Percentiles rank a stretch among this genome's conserved stretches.
Conservation (phyloP, 2,329 filamentous ascomycete species). For the Colletotrichum nymphaeae region DNA sequence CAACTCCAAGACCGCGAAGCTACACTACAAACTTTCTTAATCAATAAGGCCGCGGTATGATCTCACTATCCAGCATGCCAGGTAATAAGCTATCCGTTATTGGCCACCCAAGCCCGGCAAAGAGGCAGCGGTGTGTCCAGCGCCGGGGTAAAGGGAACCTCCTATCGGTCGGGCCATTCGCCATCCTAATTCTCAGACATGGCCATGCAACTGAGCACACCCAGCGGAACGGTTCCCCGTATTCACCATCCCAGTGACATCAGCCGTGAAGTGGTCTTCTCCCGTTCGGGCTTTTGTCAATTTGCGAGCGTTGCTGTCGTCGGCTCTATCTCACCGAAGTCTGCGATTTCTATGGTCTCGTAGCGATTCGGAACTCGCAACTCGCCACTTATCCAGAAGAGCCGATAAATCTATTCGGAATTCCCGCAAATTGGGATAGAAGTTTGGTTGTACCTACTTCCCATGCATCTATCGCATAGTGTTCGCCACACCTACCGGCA, state of each 20-base stretch:
- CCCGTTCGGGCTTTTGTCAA: background rate
- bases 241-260: slow-evolving; percentile 22
- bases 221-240: slow-evolving; percentile 31
- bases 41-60: background rate
- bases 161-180: slow-evolving; percentile 21
- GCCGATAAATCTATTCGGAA: background rate
- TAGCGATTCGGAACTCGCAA: background rate
- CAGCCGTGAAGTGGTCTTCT: slow-evolving; percentile 4
- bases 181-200: slow-evolving; percentile 20
- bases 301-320: background rate
- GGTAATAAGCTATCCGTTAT: slow-evolving; percentile 1
- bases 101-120: background rate
- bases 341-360: slow-evolving; percentile 8
- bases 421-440: background rate
- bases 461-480: background rate
- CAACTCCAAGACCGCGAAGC: background rate
- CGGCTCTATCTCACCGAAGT: background rate
- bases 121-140: slow-evolving; percentile 23
- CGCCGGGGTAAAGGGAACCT: slow-evolving; percentile 5
- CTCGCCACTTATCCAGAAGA: background rate
- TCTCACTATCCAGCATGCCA: slow-evolving; percentile 19
- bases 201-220: slow-evolving; percentile 16
- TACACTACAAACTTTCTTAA: slow-evolving; percentile 10
- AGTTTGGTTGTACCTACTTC: no score
- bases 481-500: background rate